Evolutionary conservation across 805 yeast genomes (phyloP).

Genomic region (Sugiyamaella qingdaonensis): DNA sequence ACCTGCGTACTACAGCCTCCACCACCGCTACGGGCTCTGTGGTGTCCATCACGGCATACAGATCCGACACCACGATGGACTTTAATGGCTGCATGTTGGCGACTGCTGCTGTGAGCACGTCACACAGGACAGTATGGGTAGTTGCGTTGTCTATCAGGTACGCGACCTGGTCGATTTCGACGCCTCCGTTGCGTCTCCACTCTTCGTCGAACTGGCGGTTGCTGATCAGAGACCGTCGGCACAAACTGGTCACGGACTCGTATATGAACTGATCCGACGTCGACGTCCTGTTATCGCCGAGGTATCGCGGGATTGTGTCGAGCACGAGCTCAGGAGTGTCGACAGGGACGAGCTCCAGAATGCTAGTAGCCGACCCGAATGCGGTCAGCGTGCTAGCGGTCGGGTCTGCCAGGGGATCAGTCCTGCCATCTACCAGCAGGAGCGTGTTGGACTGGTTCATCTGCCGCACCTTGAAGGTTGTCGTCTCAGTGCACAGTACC

Average conservation of each 20-base stretch:
- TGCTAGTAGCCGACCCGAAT: conserved; percentile 24
- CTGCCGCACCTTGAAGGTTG: conserved; percentile 65
- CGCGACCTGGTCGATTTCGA: conserved; percentile 45
- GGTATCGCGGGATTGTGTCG: conserved; percentile 23
- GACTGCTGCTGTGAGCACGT: conserved; percentile 26
- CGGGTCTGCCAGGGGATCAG: conserved; percentile 3
- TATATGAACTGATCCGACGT: not conserved
- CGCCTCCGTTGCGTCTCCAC: conserved; percentile 57
- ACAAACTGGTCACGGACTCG: conserved; percentile 8
- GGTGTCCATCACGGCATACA: conserved; percentile 22
- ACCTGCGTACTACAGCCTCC: conserved; percentile 47
- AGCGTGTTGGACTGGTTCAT: conserved; percentile 86
- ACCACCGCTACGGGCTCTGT: conserved; percentile 43
- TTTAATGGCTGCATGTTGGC: conserved; percentile 1
- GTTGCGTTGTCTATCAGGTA: conserved; percentile 31
- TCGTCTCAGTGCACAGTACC: conserved; percentile 54
- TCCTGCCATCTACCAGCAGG: conserved; percentile 41
- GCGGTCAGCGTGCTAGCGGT: conserved; percentile 12
- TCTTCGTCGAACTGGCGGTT: conserved; percentile 44
- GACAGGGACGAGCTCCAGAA: conserved; percentile 22
- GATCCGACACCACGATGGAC: conserved; percentile 18
- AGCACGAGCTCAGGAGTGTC: conserved; percentile 21
- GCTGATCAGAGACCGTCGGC: conserved; percentile 49
- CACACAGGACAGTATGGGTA: conserved; percentile 24
- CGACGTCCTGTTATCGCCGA: conserved; percentile 7